Evolutionary conservation across 2,329 filamentous ascomycete species (phyloP).

Genomic region (Arthroderma sp.): DNA sequence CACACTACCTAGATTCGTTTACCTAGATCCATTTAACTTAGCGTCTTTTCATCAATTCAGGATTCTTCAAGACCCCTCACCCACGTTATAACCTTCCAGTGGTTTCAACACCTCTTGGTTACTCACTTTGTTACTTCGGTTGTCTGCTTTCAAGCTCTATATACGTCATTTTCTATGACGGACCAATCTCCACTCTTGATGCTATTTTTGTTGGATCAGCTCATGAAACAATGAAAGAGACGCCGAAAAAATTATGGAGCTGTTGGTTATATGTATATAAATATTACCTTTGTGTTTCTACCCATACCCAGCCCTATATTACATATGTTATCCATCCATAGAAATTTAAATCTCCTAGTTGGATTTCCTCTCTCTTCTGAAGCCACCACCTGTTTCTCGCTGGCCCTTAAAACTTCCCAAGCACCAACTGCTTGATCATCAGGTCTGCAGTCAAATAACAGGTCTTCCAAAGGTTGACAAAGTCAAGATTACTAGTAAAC

Average conservation of each 20-base stretch:
- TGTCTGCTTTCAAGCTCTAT: not conserved
- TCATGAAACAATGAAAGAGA: not conserved
- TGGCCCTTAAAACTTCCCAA: conserved; percentile 52
- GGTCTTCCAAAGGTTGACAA: conserved; percentile 76
- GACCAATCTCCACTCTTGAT: not conserved
- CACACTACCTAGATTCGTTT: not conserved
- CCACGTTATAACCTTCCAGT: not conserved
- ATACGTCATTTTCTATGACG: not conserved
- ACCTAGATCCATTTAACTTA: conserved; percentile 1
- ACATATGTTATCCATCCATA: not conserved
- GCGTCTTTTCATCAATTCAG: not conserved
- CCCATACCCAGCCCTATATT: not conserved
- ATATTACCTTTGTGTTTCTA: not conserved
- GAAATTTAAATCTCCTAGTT: too few species aligned
- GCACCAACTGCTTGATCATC: conserved; percentile 61
- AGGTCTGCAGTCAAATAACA: conserved; percentile 58
- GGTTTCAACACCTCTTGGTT: not conserved
- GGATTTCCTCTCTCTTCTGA: not conserved
- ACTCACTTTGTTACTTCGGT: not conserved
- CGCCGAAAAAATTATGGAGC: not conserved
- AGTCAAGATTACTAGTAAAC: conserved; percentile 67
- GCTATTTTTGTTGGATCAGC: not conserved
- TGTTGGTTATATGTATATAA: not conserved
- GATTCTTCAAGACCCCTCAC: not conserved
- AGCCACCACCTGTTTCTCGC: not conserved